Percentiles rank a stretch among this genome's conserved stretches.
Evolutionary conservation across 164 flowering plant species (phyloP).

Genomic region (Protea cynaroides): DNA sequence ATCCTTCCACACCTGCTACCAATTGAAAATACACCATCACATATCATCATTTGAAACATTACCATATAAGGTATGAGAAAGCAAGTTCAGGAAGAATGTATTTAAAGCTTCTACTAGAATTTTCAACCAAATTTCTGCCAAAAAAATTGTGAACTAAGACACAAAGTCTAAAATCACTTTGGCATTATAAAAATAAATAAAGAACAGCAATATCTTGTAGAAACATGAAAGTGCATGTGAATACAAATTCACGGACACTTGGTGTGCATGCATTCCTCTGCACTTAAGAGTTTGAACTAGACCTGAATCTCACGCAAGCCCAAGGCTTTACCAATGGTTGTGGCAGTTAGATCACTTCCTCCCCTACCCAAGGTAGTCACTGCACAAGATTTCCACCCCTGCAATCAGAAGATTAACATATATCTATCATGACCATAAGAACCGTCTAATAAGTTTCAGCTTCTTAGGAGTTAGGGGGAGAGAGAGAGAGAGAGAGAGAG

Average conservation of each 20-base stretch:
- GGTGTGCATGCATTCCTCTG: not conserved
- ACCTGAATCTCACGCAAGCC: conserved; percentile 89
- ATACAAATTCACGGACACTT: not conserved
- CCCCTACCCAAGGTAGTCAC: conserved; percentile 92
- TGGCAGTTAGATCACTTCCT: conserved; percentile 96
- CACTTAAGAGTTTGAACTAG: conserved; percentile 1
- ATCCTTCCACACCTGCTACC: conserved; percentile 91
- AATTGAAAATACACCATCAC: not conserved
- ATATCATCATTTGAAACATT: conserved; percentile 3
- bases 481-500: too few relatives aligned
- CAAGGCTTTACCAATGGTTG: conserved; percentile 90
- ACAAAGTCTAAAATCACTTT: too few relatives aligned
- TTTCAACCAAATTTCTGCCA: too few relatives aligned
- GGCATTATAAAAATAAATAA: too few relatives aligned
- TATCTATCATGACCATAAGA: not conserved
- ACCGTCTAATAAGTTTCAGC: too few relatives aligned
- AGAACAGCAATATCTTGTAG: too few relatives aligned
- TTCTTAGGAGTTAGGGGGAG: too few relatives aligned
- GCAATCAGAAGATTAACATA: conserved; percentile 11
- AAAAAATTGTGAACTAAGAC: too few relatives aligned
- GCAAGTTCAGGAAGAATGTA: not conserved
- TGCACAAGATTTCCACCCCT: conserved; percentile 86
- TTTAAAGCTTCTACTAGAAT: not conserved
- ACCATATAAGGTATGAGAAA: not conserved
- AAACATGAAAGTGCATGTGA: not conserved